Conservation (phyloP, 345 rosid species). For the Populus tremula region DNA sequence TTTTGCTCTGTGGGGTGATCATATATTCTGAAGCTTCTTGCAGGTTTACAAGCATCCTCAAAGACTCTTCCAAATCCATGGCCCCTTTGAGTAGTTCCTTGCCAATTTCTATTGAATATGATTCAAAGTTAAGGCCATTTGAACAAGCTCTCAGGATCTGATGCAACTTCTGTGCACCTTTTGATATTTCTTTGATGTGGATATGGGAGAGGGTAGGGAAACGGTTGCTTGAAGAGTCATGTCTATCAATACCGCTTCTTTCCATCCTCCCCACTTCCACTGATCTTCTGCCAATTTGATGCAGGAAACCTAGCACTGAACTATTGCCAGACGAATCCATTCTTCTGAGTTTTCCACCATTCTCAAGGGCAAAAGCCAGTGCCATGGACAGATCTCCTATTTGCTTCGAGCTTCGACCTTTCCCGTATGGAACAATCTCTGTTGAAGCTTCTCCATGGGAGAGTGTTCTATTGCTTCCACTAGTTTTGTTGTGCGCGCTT, state of each 20-base stretch:
- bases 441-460: constrained; percentile 34
- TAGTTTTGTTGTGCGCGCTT: constrained; percentile 14
- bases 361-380: constrained; percentile 68
- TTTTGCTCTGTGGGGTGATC: constrained; percentile 44
- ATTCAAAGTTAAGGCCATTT: constrained; percentile 53
- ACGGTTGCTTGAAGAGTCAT: too few species aligned
- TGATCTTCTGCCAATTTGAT: constrained; percentile 58
- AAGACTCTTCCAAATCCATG: constrained; percentile 70
- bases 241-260: too few species aligned
- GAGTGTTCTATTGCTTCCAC: constrained; percentile 35
- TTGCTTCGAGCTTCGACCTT: constrained; percentile 42
- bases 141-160: constrained; percentile 74
- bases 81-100: constrained; percentile 75
- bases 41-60: constrained; percentile 72
- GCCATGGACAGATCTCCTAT: constrained; percentile 61
- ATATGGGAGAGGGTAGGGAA: constrained; percentile 55
- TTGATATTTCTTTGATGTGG: constrained; percentile 72
- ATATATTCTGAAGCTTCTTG: constrained; percentile 66
- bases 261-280: too few species aligned
- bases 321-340: constrained; percentile 47
- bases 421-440: constrained; percentile 55
- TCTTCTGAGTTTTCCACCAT: constrained; percentile 62
- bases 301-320: constrained; percentile 57
- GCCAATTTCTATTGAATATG: constrained; percentile 71
- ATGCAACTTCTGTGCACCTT: constrained; percentile 70